phyloP scores from a whole-genome alignment of 352 stramenopile species.

The Phytophthora chlamydospora region DNA sequence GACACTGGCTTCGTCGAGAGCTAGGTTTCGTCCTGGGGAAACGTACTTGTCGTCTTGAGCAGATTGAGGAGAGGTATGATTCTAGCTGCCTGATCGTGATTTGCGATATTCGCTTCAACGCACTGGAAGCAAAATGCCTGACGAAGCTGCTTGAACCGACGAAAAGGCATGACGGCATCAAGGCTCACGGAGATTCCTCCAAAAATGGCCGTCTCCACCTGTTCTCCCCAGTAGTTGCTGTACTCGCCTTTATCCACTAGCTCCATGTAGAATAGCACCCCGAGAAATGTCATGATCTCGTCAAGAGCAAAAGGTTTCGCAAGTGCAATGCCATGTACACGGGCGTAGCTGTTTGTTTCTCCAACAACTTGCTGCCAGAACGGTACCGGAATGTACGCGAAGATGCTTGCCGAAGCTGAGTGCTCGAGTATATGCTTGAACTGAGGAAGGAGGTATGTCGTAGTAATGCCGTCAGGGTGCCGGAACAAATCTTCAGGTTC shows the following conservation, averaged over 20 bases:
- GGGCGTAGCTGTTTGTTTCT: constrained; percentile 29
- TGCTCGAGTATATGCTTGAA: constrained; percentile 28
- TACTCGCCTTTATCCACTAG: constrained; percentile 34
- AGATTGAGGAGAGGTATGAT: too few species aligned
- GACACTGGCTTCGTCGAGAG: constrained; percentile 11
- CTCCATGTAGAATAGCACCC: background rate
- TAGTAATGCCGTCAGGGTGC: constrained; percentile 9
- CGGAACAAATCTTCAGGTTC: constrained; percentile 1
- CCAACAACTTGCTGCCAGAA: constrained; percentile 36
- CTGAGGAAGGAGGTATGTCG: constrained; percentile 10
- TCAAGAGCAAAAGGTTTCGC: constrained; percentile 10
- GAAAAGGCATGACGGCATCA: constrained; percentile 30
- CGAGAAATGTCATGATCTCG: too few species aligned
- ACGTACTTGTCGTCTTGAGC: too few species aligned
- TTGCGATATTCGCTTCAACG: background rate
- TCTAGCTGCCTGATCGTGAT: too few species aligned
- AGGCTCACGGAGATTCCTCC: background rate
- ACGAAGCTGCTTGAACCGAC: constrained; percentile 33
- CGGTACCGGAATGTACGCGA: constrained; percentile 28
- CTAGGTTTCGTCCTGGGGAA: background rate
- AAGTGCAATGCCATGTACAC: constrained; percentile 7
- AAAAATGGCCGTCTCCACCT: constrained; percentile 26
- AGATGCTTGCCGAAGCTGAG: constrained; percentile 34
- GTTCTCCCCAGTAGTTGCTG: constrained; percentile 34
- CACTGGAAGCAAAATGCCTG: constrained; percentile 34